A percentile compares a stretch with the other conserved stretches of the same genome.
These are phyloP conservation scores for Ustilago vetiveriae DNA, from an alignment of 1,284 basidiomycete genomes.

Conservation along the genomic window DNA sequence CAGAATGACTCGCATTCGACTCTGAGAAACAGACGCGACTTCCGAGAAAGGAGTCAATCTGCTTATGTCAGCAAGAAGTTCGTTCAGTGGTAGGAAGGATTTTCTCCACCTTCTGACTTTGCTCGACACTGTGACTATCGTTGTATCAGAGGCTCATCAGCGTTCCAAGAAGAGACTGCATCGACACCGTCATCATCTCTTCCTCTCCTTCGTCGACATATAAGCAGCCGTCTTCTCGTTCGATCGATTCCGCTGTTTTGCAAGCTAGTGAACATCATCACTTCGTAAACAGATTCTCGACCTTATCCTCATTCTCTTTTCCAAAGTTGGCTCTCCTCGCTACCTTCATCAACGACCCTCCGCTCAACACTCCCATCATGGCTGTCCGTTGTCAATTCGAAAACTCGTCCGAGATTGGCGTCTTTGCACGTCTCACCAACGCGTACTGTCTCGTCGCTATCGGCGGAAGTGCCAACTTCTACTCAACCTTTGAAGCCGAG, in stretches of 20 bases:
- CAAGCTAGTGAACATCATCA: no score
- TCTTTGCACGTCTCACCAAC: slow-evolving; percentile 85
- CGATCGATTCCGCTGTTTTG: not conserved
- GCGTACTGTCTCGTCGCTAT: slow-evolving; percentile 75
- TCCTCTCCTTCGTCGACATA: slow-evolving; percentile 7
- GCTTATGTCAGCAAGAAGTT: slow-evolving; percentile 45
- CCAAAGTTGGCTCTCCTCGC: slow-evolving; percentile 10
- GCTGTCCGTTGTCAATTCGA: slow-evolving; percentile 75
- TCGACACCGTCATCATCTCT: no score
- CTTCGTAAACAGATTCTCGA: no score
- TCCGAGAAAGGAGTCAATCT: slow-evolving; percentile 7
- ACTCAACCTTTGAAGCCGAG: slow-evolving; percentile 95
- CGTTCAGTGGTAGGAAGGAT: slow-evolving; percentile 6
- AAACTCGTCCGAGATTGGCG: slow-evolving; percentile 95
- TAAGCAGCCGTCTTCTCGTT: not conserved
- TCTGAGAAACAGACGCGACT: no score
- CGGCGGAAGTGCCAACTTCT: slow-evolving; percentile 96
- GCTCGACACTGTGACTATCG: slow-evolving; percentile 7
- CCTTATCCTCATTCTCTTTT: no score
- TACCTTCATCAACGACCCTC: no score
- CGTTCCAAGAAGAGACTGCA: no score
- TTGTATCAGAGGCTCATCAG: not conserved
- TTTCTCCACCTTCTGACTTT: slow-evolving; percentile 21
- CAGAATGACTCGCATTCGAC: slow-evolving; percentile 22
- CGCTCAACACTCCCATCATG: slow-evolving; percentile 43